Conservation (phyloP, 164 flowering plant species). For the Kalanchoe fedtschenkoi region DNA sequence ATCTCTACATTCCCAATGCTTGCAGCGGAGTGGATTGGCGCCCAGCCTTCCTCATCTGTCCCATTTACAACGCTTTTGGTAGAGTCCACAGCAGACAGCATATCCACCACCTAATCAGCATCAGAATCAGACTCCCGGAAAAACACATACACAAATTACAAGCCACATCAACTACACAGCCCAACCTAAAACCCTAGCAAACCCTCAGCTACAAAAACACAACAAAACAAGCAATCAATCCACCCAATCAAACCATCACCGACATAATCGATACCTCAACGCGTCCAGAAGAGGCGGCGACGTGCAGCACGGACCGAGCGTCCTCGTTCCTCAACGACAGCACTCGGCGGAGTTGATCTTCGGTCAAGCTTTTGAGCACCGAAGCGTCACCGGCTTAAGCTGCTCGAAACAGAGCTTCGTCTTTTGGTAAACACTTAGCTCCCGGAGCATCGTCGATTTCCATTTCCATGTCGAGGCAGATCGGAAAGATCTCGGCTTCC, state of each 20-base stretch:
- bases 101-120: constrained; percentile 41
- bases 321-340: constrained; percentile 74
- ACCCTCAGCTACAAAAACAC: background rate
- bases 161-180: background rate
- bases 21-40: constrained; percentile 86
- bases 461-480: constrained; percentile 37
- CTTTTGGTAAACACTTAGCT: constrained; percentile 11
- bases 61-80: constrained; percentile 39
- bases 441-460: constrained; percentile 32
- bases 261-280: constrained; percentile 28
- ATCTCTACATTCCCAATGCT: constrained; percentile 70
- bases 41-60: constrained; percentile 94
- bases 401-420: constrained; percentile 57
- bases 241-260: background rate
- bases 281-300: constrained; percentile 51
- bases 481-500: background rate
- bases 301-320: constrained; percentile 80
- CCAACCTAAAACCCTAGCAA: background rate
- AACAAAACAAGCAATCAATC: background rate
- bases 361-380: constrained; percentile 38
- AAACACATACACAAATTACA: background rate
- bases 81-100: constrained; percentile 38
- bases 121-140: background rate
- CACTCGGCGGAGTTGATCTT: constrained; percentile 26
- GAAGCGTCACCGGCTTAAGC: constrained; percentile 59